Conservation (phyloP, 768 basidiomycete species). For the Termitomyces sp. region DNA sequence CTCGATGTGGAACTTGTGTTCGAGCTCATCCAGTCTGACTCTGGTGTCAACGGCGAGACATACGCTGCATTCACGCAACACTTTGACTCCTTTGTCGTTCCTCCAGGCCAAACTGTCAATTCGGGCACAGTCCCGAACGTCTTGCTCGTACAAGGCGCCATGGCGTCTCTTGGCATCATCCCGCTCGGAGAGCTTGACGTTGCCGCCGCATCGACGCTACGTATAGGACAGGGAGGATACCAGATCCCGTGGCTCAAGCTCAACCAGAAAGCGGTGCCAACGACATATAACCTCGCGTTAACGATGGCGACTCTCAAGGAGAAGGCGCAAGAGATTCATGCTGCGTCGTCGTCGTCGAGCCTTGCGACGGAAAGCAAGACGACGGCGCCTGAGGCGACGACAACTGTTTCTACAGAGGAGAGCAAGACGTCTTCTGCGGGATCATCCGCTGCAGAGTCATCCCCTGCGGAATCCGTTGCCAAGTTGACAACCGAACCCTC, state of each 20-base stretch:
- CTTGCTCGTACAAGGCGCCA: constrained; percentile 51
- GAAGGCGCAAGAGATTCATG: constrained; percentile 16
- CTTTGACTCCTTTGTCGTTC: constrained; percentile 52
- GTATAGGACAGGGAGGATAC: constrained; percentile 51
- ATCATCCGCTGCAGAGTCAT: too few species aligned
- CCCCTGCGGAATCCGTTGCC: neutral
- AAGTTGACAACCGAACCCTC: neutral
- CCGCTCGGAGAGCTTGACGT: constrained; percentile 51
- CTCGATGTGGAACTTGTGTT: constrained; percentile 53
- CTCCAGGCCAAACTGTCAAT: constrained; percentile 53
- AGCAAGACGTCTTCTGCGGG: neutral
- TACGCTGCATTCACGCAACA: constrained; percentile 56
- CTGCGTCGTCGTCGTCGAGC: neutral
- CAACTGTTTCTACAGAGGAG: neutral
- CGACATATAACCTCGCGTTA: constrained; percentile 36
- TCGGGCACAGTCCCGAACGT: constrained; percentile 57
- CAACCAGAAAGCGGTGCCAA: constrained; percentile 46
- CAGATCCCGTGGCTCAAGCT: constrained; percentile 62
- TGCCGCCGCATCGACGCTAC: constrained; percentile 38
- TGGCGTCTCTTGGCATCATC: constrained; percentile 52
- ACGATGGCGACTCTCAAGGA: constrained; percentile 13
- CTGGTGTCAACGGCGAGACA: constrained; percentile 41
- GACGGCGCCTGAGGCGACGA: neutral
- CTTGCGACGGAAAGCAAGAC: neutral
- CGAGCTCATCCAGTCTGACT: constrained; percentile 52